Conservation (phyloP, 768 basidiomycete species). For the Kwoniella dejecticola region DNA sequence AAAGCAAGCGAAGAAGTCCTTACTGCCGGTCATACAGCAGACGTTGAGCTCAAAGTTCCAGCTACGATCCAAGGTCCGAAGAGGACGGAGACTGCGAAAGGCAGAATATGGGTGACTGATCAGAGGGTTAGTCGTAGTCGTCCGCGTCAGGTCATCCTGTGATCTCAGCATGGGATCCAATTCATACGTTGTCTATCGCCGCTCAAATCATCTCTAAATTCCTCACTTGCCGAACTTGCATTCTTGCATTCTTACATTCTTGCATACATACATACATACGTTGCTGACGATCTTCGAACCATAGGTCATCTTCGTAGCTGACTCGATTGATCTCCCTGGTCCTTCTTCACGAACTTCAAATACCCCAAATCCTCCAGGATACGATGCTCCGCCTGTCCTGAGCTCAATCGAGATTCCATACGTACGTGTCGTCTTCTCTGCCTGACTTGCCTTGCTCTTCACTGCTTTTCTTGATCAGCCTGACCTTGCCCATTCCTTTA, state of each 20-base stretch:
- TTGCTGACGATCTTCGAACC: no score
- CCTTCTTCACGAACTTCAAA: slow-evolving; percentile 6
- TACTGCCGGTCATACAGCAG: slow-evolving; percentile 28
- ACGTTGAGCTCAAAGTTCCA: slow-evolving; percentile 43
- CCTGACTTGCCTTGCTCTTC: background rate
- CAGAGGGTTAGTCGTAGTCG: slow-evolving; percentile 30
- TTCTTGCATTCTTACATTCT: no score
- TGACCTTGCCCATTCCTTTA: background rate
- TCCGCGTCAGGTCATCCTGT: no score
- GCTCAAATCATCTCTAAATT: no score
- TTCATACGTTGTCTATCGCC: no score
- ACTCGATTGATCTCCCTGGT: slow-evolving; percentile 10
- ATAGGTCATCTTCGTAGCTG: slow-evolving; percentile 30
- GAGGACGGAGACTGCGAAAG: slow-evolving; percentile 36
- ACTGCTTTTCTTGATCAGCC: background rate
- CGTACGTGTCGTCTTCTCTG: no score
- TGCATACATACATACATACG: no score
- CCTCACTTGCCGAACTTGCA: no score
- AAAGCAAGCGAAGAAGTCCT: slow-evolving; percentile 32
- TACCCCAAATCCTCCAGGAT: slow-evolving; percentile 16
- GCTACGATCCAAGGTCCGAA: slow-evolving; percentile 45
- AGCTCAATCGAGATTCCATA: slow-evolving; percentile 35
- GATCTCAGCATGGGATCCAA: no score
- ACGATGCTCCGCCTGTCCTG: slow-evolving; percentile 23
- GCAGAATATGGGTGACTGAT: slow-evolving; percentile 44